Evolutionary conservation across 495 filamentous ascomycete species (phyloP), one percentile per base, ranked within the genome.

Genomic region (Diplogelasinospora grovesii): DNA sequence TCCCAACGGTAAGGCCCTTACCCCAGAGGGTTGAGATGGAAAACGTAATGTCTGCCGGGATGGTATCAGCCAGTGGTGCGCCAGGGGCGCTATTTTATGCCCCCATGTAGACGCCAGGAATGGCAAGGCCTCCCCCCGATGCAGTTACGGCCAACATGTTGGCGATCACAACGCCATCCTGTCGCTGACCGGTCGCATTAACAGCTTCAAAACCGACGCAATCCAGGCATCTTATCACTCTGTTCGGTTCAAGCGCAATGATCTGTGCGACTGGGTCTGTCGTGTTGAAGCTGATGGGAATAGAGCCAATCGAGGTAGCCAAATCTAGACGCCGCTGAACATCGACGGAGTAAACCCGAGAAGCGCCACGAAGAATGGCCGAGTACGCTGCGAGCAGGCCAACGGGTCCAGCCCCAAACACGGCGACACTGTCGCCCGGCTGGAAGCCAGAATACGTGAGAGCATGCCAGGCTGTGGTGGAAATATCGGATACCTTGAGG

Each of bases 191-290:
- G 13, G 58, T 55, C 3, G 57, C 48, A 33, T 66, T 65, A 4
- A 69, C 59, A 16, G 72, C 73, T 41, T 79, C 69, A 53, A 75
- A 74, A 4, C 73, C 73, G 9, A 78, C 73, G 13, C 67, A 67
- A 56, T 79, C 73, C 0, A 76, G 64, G 6, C 63, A 64, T 3
- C 75, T 54, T 47, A 75, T 68, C 5, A 79, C 75, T 65, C 69
- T 71, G 2, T 54, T 67, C 0, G 57, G 64, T 60, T 68, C 44
- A 27, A 32, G n/a, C 18, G 43, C 41, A 11, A 57, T 26, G 39
- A 70, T 69, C 49, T 65, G 53, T 32, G 61, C 57, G 6, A 60
- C 61, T 4, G 62, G 53, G 8, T 35, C 47, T 10, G 35, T 61
- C 11, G 56, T 61, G 2, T 14, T 33, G 25, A 56, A 56, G 20